Evolutionary conservation across 75 land plant species (phyloP).

Genomic region (Picea sitchensis): DNA sequence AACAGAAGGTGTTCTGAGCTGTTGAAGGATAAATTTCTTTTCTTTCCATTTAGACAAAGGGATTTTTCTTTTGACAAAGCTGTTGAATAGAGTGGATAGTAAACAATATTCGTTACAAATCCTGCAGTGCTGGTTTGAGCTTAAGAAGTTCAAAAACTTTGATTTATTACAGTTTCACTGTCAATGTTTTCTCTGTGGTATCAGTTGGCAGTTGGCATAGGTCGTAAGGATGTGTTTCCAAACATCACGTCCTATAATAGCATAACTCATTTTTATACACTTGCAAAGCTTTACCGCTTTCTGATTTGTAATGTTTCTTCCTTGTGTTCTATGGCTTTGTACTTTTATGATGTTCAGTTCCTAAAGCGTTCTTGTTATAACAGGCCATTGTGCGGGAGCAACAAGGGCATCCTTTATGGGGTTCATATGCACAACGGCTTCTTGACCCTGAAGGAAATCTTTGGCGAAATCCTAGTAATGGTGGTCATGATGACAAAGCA

Average conservation of each 20-base stretch:
- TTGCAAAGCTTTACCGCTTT: neutral
- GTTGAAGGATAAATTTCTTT: neutral
- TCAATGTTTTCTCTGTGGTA: neutral
- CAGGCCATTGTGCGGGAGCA: slow-evolving; percentile 82
- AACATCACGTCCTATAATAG: neutral
- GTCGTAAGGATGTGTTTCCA: neutral
- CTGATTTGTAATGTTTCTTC: neutral
- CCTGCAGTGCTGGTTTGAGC: neutral
- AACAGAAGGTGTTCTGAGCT: neutral
- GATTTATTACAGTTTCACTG: neutral
- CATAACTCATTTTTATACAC: neutral
- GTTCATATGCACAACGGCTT: slow-evolving; percentile 82
- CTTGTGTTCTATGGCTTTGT: neutral
- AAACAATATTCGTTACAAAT: neutral
- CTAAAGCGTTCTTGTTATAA: neutral
- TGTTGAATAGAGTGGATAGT: neutral
- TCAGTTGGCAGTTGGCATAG: neutral
- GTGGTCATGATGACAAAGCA: slow-evolving; percentile 99
- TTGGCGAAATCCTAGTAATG: slow-evolving; percentile 91
- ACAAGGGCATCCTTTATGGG: slow-evolving; percentile 81
- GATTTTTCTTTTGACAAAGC: neutral
- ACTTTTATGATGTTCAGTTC: neutral
- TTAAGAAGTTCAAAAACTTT: neutral
- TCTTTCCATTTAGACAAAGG: neutral
- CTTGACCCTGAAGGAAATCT: slow-evolving; percentile 70